A percentile compares a stretch with the other conserved stretches of the same genome.
These are phyloP conservation scores for Leishmania arabica DNA, from an alignment of 208 protist genomes.

Conservation along the genomic window DNA sequence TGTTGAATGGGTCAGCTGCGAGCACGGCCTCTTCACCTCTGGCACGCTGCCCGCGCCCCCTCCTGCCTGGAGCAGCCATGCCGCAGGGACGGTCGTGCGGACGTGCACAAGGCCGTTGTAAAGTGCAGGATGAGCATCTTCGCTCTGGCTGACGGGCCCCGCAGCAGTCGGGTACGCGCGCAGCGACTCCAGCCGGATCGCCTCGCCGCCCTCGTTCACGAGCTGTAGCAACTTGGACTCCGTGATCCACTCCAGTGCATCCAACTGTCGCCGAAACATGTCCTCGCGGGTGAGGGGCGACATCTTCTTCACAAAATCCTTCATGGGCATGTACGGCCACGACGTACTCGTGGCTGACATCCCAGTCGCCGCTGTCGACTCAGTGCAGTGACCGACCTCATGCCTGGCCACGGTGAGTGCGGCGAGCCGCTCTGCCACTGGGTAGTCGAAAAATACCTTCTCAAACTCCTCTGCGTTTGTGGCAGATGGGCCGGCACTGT, in stretches of 20 bases:
- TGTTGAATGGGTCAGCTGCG: not conserved
- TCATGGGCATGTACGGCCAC: constrained; percentile 35
- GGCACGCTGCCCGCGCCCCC: not conserved
- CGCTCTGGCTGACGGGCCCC: not conserved
- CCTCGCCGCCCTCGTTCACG: constrained; percentile 18
- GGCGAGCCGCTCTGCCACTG: constrained; percentile 50
- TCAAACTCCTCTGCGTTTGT: constrained; percentile 19
- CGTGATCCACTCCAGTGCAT: constrained; percentile 40
- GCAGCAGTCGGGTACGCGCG: not conserved
- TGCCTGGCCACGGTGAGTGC: constrained; percentile 43
- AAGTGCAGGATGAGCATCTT: not conserved
- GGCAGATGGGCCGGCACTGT: not conserved
- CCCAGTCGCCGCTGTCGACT: not conserved
- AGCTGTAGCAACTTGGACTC: constrained; percentile 40
- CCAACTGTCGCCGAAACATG: constrained; percentile 36
- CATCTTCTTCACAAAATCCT: constrained; percentile 54
- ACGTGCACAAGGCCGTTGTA: constrained; percentile 32
- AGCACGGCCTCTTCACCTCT: constrained; percentile 3
- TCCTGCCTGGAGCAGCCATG: constrained; percentile 9
- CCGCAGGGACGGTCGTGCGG: constrained; percentile 7
- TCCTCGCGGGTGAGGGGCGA: constrained; percentile 51
- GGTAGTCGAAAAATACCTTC: constrained; percentile 26
- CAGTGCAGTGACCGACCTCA: constrained; percentile 1
- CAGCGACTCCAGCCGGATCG: not conserved
- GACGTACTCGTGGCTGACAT: not conserved